Evolutionary conservation across 495 filamentous ascomycete species (phyloP).

Genomic region (Stereocaulon alpinum): DNA sequence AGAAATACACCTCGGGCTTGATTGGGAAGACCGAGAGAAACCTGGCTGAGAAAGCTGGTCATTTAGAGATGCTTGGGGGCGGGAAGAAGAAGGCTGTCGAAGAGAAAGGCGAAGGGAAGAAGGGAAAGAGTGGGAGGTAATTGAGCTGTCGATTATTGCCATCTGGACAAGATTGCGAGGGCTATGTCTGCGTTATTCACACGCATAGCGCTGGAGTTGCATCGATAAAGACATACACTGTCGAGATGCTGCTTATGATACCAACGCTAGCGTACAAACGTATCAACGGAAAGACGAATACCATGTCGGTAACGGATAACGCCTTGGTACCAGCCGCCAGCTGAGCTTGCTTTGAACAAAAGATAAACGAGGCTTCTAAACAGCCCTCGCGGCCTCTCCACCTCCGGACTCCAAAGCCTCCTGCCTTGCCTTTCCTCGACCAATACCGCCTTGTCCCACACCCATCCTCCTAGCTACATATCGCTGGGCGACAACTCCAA

Average conservation of each 20-base stretch:
- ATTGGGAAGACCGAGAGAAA: constrained; percentile 51
- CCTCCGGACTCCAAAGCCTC: constrained; percentile 62
- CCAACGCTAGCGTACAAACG: not conserved
- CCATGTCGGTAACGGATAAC: not conserved
- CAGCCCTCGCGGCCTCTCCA: constrained; percentile 72
- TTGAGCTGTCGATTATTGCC: not conserved
- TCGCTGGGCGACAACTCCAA: constrained; percentile 85
- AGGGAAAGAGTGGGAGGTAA: constrained; percentile 7
- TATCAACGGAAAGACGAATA: not conserved
- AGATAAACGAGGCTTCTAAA: not conserved
- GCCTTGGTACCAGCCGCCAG: not conserved
- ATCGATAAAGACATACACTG: not conserved
- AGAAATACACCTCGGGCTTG: constrained; percentile 59
- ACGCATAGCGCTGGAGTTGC: constrained; percentile 4
- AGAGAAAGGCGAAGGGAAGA: not conserved
- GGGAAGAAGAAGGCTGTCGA: constrained; percentile 19
- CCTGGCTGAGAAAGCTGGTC: constrained; percentile 59
- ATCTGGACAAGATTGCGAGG: not conserved
- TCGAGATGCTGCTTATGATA: not conserved
- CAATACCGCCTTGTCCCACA: constrained; percentile 63
- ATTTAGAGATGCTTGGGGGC: constrained; percentile 31
- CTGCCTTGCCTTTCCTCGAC: constrained; percentile 68
- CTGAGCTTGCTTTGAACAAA: not conserved
- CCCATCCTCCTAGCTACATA: constrained; percentile 96
- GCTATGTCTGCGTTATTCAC: not conserved